phyloP scores from a whole-genome alignment of 176 grass and related monocot genomes.

The Lolium perenne region DNA sequence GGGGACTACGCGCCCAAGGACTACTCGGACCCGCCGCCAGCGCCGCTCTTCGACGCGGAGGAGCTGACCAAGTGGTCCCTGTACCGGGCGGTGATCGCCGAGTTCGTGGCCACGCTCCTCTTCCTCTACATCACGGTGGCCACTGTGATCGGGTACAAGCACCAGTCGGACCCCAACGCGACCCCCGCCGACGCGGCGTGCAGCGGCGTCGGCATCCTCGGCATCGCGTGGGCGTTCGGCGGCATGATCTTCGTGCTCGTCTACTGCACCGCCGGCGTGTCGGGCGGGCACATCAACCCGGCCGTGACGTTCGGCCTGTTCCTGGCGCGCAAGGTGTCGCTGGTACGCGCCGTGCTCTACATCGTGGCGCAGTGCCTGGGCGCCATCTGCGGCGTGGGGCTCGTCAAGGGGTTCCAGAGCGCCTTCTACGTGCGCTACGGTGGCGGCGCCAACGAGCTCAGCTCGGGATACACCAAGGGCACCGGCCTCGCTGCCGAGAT shows the following conservation, averaged over 20 bases:
- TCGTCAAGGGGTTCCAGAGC: conserved; percentile 89
- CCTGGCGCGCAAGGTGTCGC: conserved; percentile 91
- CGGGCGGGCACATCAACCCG: conserved; percentile 92
- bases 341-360: conserved; percentile 85
- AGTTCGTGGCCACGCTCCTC: conserved; percentile 87
- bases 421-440: conserved; percentile 74
- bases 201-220: conserved; percentile 57
- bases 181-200: conserved; percentile 47
- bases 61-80: conserved; percentile 91
- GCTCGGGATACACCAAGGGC: conserved; percentile 68
- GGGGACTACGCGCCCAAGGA: conserved; percentile 71
- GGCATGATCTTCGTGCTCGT: conserved; percentile 99
- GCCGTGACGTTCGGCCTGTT: conserved; percentile 91
- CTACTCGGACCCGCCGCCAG: conserved; percentile 83
- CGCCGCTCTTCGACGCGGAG: conserved; percentile 67
- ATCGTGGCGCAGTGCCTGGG: conserved; percentile 88
- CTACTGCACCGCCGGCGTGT: conserved; percentile 97
- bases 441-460: conserved; percentile 86
- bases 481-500: conserved; percentile 93
- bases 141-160: conserved; percentile 91
- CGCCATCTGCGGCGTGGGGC: conserved; percentile 87
- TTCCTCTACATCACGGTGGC: conserved; percentile 91
- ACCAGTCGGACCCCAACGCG: conserved; percentile 61
- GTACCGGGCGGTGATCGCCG: conserved; percentile 84
- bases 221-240: conserved; percentile 98